Conservation (phyloP, 192 early-diverging fungal genomes). For the Entrophospora sp. region DNA sequence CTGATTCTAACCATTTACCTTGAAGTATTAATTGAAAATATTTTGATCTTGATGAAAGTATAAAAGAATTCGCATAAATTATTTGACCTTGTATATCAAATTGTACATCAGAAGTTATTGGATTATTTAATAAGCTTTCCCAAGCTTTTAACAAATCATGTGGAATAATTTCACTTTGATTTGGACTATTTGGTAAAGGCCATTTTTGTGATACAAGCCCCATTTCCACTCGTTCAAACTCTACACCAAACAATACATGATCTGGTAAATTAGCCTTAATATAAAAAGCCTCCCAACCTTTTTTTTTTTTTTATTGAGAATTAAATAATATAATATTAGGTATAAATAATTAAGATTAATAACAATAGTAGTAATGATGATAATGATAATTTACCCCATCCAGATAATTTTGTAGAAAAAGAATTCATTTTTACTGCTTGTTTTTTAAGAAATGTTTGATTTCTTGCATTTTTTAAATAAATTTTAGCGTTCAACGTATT, state of each 20-base stretch:
- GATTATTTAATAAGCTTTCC: slow-evolving; percentile 13
- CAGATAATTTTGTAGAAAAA: slow-evolving; percentile 12
- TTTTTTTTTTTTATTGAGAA: neutral
- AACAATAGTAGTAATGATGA: neutral
- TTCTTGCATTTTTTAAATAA: slow-evolving; percentile 14
- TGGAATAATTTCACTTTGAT: neutral
- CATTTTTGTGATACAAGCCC: slow-evolving; percentile 4
- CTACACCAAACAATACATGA: slow-evolving; percentile 13
- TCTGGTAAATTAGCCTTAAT: slow-evolving; percentile 7
- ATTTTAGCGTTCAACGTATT: neutral
- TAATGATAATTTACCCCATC: slow-evolving; percentile 8
- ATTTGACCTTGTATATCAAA: slow-evolving; percentile 8
- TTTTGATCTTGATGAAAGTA: slow-evolving; percentile 5
- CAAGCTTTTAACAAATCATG: slow-evolving; percentile 14
- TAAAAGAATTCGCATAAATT: slow-evolving; percentile 14
- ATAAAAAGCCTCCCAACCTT: slow-evolving; percentile 15
- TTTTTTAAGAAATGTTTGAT: neutral
- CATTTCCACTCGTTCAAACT: slow-evolving; percentile 11
- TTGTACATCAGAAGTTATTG: slow-evolving; percentile 1
- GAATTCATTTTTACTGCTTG: slow-evolving; percentile 11
- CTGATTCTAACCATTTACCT: slow-evolving; percentile 7
- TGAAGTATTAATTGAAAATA: slow-evolving; percentile 16
- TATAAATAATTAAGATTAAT: neutral
- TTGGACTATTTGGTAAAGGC: neutral
- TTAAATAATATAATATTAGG: neutral